phyloP scores from a whole-genome alignment of 2,329 filamentous ascomycete species.

The Colletotrichum sublineola region DNA sequence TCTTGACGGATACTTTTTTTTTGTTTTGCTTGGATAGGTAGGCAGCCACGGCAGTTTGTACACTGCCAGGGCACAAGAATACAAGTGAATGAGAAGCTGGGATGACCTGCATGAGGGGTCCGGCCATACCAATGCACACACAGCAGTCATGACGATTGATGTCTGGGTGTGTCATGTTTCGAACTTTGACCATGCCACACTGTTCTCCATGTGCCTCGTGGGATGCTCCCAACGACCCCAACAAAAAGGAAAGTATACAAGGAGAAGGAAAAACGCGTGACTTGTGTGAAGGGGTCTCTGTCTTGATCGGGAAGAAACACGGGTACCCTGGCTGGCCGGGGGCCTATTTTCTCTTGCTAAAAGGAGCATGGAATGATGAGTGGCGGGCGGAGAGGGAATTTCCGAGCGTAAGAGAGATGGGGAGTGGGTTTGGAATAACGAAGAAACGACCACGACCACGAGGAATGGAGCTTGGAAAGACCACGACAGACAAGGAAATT shows the following conservation, averaged over 20 bases:
- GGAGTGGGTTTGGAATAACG: slow-evolving; percentile 17
- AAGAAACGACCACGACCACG: not conserved
- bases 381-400: slow-evolving; percentile 17
- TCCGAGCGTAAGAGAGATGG: not conserved
- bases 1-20: slow-evolving; percentile 6
- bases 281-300: not conserved
- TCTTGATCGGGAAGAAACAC: slow-evolving; percentile 27
- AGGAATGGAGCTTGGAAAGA: slow-evolving; percentile 23
- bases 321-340: slow-evolving; percentile 23
- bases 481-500: slow-evolving; percentile 25
- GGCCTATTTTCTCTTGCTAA: slow-evolving; percentile 26
- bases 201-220: slow-evolving; percentile 20
- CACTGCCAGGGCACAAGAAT: not conserved
- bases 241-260: slow-evolving; percentile 4
- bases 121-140: slow-evolving; percentile 30
- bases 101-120: slow-evolving; percentile 36
- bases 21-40: not conserved
- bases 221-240: slow-evolving; percentile 35
- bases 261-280: not conserved
- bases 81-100: slow-evolving; percentile 8
- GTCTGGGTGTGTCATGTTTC: slow-evolving; percentile 38
- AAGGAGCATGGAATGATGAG: slow-evolving; percentile 24
- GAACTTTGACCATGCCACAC: slow-evolving; percentile 34
- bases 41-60: not conserved
- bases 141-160: slow-evolving; percentile 23